Base-by-base conservation (phyloP, 2,329 filamentous ascomycete species). In the Penicillium sp. region DNA sequence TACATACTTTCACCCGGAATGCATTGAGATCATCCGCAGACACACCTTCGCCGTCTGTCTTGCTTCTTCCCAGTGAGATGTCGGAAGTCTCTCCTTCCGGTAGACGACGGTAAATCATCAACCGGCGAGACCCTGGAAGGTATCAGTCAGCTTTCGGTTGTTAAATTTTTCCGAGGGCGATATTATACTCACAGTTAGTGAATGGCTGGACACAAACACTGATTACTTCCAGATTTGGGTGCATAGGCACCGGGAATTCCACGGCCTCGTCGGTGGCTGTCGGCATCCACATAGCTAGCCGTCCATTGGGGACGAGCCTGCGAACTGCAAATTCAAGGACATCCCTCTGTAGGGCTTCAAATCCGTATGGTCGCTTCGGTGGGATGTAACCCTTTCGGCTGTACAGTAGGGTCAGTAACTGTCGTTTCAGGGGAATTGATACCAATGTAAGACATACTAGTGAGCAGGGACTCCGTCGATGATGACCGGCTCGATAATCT, bases 251-350 rank as follows among this genome's bases (percentile, higher is more conserved):
- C 0, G 87, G 83, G 24, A 97, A 87, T 73, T 94, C 91, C 61
- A 89, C 86, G 53, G 92, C 85, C 68, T 92, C 86, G 63, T 91
- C 89, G 72, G 92, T 93, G 30, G 92, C 89, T 0, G 93, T 96
- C 0, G 95, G 95, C 91, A 98, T 96, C 95, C 95, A 99, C 82
- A 99, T 96, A 8, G 91, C 91, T 10, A 99, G 76, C 30, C 95
- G 84, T 0, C 92, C 95, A 65, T 87, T 80, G 56, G 92, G 88
- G 8, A 97, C 91, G 0, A 99, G 83, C 1, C 89, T 91, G 13
- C 86, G 82, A 0, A 88, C 85, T 5, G 92, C 89, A 72, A 99
- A 98, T 22, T 88, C 85, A 6, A 98, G 84, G 56, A 99, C 92
- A 75, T 98, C 93, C 71, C 93, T 89, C 22, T 97, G 84, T 87